Evolutionary conservation across 345 rosid species (phyloP).

Genomic region (Acer saccharum): DNA sequence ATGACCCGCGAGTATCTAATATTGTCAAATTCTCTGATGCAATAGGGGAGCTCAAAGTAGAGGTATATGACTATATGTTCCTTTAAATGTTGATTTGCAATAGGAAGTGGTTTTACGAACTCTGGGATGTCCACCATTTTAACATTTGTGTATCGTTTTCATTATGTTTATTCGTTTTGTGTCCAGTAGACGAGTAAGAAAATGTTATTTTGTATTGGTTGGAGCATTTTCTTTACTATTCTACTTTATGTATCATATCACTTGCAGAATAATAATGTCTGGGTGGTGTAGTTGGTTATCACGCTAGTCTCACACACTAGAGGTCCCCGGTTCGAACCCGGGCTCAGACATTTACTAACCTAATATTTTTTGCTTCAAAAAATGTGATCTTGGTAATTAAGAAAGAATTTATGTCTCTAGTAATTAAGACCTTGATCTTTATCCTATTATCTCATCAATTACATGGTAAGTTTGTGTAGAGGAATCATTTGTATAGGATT

Average conservation of each 20-base stretch:
- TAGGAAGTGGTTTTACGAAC: background rate
- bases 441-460: no score
- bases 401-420: no score
- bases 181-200: no score
- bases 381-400: no score
- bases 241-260: background rate
- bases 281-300: slow-evolving; percentile 32
- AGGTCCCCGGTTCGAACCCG: slow-evolving; percentile 71
- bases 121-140: background rate
- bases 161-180: background rate
- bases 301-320: slow-evolving; percentile 83
- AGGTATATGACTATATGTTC: slow-evolving; percentile 50
- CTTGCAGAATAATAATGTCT: background rate
- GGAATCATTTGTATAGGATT: no score
- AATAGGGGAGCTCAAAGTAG: slow-evolving; percentile 90
- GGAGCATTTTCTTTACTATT: background rate
- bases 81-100: background rate
- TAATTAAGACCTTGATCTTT: no score
- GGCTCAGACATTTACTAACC: slow-evolving; percentile 44
- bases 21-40: slow-evolving; percentile 80
- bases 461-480: no score
- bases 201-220: background rate
- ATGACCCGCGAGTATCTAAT: slow-evolving; percentile 89
- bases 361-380: no score
- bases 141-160: background rate